Conservation (phyloP, 1,284 basidiomycete species). For the Xerocomus minutiporus region DNA sequence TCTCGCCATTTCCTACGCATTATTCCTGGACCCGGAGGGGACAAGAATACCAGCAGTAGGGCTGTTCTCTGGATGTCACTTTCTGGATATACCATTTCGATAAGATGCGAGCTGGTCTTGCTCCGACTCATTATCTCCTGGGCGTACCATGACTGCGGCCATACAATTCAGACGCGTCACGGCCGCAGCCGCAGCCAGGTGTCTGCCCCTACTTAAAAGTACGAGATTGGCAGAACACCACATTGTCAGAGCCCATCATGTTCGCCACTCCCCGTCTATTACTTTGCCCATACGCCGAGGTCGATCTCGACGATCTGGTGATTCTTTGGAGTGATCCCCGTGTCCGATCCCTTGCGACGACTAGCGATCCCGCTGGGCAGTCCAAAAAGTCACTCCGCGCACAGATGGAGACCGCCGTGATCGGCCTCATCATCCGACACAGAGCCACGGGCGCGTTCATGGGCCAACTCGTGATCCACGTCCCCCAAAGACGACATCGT, state of each 20-base stretch:
- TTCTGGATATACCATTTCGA: background rate
- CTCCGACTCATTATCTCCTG: background rate
- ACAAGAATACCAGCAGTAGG: background rate
- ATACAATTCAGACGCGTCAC: background rate
- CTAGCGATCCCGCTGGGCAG: conserved; percentile 25
- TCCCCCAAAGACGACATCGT: conserved; percentile 26
- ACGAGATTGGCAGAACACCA: conserved; percentile 11
- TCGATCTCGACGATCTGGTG: conserved; percentile 34
- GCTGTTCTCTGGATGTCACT: too few relatives aligned
- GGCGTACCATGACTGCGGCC: background rate
- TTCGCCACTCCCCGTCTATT: conserved; percentile 31
- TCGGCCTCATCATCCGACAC: conserved; percentile 34
- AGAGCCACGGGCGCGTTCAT: conserved; percentile 34
- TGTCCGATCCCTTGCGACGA: conserved; percentile 32
- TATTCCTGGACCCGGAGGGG: too few relatives aligned
- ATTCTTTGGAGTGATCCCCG: conserved; percentile 34
- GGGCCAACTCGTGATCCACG: conserved; percentile 33
- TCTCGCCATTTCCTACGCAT: too few relatives aligned
- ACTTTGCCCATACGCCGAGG: conserved; percentile 30
- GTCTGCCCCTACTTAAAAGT: background rate
- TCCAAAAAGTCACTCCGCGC: conserved; percentile 26
- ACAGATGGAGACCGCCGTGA: conserved; percentile 28
- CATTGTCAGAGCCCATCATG: conserved; percentile 23
- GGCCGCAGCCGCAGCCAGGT: conserved; percentile 22
- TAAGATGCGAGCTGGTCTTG: background rate